Evolutionary conservation across 179 eudicot genomes (phyloP), one percentile per base, ranked within the genome.

Genomic region (Beta lomatogona): DNA sequence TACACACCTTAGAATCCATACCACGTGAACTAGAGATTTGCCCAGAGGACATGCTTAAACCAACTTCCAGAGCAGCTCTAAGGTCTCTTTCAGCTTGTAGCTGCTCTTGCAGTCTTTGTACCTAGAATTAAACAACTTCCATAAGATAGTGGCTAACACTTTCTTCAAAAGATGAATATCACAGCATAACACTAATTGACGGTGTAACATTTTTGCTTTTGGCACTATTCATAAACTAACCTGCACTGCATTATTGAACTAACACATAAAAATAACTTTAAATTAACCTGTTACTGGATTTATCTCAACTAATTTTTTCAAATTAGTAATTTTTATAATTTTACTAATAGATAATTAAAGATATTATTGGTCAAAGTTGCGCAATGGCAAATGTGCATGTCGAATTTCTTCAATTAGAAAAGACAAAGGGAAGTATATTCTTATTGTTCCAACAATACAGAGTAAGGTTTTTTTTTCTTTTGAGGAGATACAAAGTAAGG

Each of bases 61-160:
- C 99, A 82, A 96, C 99, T 86, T 96, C 99, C 82, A 96, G 83
- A 60, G 99, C 99, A 83, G 97, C 93, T 81, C 99, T 90, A 84
- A 96, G 88, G 86, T 96, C 99, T 88, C 99, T 93, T 88, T 96
- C 99, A 55, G 98, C 99, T 87, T 93, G 98, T 75, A 96, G 89
- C 91, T 96, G 99, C 85, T 96, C 99, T 87, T 96, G 99, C 82
- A 96, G 86, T 87, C 97, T 93, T 80, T 95, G 92, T 64, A 96
- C 99, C 99, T 96, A 80, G 59, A 69, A 84, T n/a, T 15, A 36
- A n/a, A 58, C 54, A 76, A 55, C 15, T n/a, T 53, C 50, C 19
- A 84, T 73, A 60, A 80, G 28, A 73, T 59, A 41, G 52, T 59
- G 74, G 61, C 52, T 22, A 75, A 44, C 44, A 83, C 53, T 71